These are phyloP conservation scores for Leishmania tropica DNA, from an alignment of 208 protist species.

Conservation along the genomic window DNA sequence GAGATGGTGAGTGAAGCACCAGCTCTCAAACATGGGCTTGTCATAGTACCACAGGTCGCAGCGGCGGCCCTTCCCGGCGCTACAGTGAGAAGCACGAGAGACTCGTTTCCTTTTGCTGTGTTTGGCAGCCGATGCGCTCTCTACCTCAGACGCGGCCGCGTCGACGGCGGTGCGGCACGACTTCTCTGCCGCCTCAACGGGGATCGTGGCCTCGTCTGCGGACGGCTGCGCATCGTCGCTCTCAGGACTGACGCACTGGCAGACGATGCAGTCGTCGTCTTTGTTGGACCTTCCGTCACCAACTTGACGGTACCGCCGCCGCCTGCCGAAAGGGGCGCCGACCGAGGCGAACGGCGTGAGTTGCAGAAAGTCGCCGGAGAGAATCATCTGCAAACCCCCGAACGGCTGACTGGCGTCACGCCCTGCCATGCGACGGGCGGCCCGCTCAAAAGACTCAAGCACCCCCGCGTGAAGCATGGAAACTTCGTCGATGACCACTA, in stretches of 20 bases:
- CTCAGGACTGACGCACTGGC: not conserved
- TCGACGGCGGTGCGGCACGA: not conserved
- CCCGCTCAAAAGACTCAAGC: slow-evolving; percentile 82
- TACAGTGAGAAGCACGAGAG: not conserved
- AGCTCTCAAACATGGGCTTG: slow-evolving; percentile 67
- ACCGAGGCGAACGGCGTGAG: slow-evolving; percentile 63
- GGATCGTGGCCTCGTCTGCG: not conserved
- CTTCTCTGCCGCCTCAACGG: not conserved
- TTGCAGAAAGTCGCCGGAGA: slow-evolving; percentile 95
- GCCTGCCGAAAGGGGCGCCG: not conserved
- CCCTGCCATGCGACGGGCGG: slow-evolving; percentile 55
- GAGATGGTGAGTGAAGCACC: slow-evolving; percentile 60
- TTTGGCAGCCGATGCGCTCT: not conserved
- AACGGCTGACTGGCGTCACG: slow-evolving; percentile 53
- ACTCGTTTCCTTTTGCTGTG: not conserved
- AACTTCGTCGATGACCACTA: slow-evolving; percentile 92
- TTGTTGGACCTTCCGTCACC: no score
- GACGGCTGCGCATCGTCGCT: not conserved
- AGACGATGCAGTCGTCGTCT: not conserved
- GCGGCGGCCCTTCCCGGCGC: not conserved
- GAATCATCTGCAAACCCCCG: slow-evolving; percentile 92
- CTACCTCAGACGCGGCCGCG: not conserved
- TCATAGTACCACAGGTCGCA: slow-evolving; percentile 39
- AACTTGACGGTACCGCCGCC: not conserved
- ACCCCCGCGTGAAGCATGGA: slow-evolving; percentile 88